These are phyloP conservation scores for Phialophora expanda DNA, from an alignment of 2,329 filamentous ascomycete species.

Conservation along the genomic window DNA sequence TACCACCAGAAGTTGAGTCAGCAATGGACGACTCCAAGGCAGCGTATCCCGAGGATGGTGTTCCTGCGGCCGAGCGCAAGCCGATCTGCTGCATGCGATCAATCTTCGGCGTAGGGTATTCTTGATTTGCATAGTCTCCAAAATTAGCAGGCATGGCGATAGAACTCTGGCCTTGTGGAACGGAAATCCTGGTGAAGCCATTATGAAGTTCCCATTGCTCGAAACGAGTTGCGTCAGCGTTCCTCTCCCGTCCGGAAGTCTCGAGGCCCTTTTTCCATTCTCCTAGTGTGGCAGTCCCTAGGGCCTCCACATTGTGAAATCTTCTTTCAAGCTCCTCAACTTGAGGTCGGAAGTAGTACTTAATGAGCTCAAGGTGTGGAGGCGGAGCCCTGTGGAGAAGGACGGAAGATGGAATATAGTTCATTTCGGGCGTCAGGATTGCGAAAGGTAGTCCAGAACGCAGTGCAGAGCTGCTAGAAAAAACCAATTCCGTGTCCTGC, in stretches of 20 bases:
- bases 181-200: slow-evolving; percentile 38
- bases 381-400: slow-evolving; percentile 59
- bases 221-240: slow-evolving; percentile 70
- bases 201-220: slow-evolving; percentile 70
- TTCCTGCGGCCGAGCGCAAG: slow-evolving; percentile 33
- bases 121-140: neutral
- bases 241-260: slow-evolving; percentile 63
- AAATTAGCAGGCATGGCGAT: neutral
- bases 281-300: slow-evolving; percentile 71
- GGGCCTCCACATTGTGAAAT: slow-evolving; percentile 66
- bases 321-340: slow-evolving; percentile 67
- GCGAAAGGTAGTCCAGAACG: slow-evolving; percentile 72
- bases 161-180: neutral
- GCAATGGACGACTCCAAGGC: slow-evolving; percentile 2
- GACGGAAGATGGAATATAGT: slow-evolving; percentile 63
- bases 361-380: slow-evolving; percentile 61
- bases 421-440: slow-evolving; percentile 65
- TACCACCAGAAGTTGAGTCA: slow-evolving; percentile 7
- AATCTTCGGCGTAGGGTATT: neutral
- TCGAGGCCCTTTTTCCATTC: slow-evolving; percentile 81
- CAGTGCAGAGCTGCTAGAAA: slow-evolving; percentile 68
- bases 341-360: slow-evolving; percentile 69
- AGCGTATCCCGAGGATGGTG: slow-evolving; percentile 13
- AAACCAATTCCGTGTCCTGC: slow-evolving; percentile 72
- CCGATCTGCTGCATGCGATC: slow-evolving; percentile 5